A percentile compares a stretch with the other conserved stretches of the same genome.
phyloP scores from a whole-genome alignment of 257 asterid genomes.

The Apocynum venetum region DNA sequence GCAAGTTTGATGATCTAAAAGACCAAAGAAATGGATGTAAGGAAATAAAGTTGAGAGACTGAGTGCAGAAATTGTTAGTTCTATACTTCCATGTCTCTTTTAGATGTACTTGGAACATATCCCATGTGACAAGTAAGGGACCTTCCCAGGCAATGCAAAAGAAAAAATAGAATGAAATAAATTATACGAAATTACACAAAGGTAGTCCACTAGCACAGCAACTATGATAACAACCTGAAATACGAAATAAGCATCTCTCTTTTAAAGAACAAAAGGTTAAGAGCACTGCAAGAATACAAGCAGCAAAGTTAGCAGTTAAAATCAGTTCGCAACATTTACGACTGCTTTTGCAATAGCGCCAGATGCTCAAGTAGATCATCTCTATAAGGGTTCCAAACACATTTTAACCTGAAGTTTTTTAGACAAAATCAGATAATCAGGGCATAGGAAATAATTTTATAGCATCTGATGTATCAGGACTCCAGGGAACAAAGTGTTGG shows the following conservation, averaged over 20 bases:
- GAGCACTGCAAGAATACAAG: neutral
- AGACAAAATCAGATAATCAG: neutral
- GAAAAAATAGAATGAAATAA: neutral
- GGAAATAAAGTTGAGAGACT: neutral
- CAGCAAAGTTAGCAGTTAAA: neutral
- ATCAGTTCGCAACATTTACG: neutral
- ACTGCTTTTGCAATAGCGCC: neutral
- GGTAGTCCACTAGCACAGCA: too few relatives aligned
- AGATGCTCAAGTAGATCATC: neutral
- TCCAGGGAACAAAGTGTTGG: neutral
- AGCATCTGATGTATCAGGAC: neutral
- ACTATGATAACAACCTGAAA: neutral
- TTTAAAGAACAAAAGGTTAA: too few relatives aligned
- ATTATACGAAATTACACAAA: neutral
- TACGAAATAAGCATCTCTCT: neutral
- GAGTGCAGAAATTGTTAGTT: neutral
- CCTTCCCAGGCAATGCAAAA: neutral
- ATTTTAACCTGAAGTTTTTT: neutral
- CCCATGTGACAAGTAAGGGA: neutral
- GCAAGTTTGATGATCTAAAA: neutral
- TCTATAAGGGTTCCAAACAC: neutral
- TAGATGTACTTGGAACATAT: neutral
- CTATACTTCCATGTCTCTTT: neutral
- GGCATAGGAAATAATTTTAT: neutral
- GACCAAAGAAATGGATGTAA: neutral